phyloP scores from a whole-genome alignment of 2,329 filamentous ascomycete genomes.

The Aurifilum marmelostoma region DNA sequence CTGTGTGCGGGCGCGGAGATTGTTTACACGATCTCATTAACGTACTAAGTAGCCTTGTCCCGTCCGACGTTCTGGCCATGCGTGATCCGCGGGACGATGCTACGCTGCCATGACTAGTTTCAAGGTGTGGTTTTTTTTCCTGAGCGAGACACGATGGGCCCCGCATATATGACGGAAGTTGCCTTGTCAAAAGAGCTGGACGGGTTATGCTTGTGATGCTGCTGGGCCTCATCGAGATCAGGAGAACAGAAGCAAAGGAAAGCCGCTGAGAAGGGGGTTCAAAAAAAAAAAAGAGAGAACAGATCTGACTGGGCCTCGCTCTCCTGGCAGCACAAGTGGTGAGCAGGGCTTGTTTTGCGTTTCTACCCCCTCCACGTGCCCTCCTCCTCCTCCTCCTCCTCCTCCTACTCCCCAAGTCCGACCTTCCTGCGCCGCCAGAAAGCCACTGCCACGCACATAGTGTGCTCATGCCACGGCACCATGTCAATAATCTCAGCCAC shows the following conservation, averaged over 20 bases:
- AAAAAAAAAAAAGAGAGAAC: not conserved
- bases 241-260: not conserved
- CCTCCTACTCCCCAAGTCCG: not conserved
- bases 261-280: too few relatives aligned
- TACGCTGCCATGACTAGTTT: conserved; percentile 6
- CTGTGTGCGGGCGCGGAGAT: not conserved
- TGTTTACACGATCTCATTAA: not conserved
- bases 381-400: not conserved
- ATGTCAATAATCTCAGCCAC: not conserved
- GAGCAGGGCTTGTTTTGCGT: not conserved
- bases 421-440: not conserved
- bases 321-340: not conserved
- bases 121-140: not conserved
- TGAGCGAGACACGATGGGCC: not conserved
- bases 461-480: not conserved
- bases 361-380: not conserved
- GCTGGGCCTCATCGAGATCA: not conserved
- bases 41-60: not conserved
- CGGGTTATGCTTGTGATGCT: not conserved
- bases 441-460: not conserved
- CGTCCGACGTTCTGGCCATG: not conserved
- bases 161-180: not conserved
- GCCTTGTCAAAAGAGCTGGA: not conserved
- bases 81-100: not conserved
- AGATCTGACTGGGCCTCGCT: too few relatives aligned